Evolutionary conservation across 495 filamentous ascomycete species (phyloP).

Genomic region (Penicillium tannophilum): DNA sequence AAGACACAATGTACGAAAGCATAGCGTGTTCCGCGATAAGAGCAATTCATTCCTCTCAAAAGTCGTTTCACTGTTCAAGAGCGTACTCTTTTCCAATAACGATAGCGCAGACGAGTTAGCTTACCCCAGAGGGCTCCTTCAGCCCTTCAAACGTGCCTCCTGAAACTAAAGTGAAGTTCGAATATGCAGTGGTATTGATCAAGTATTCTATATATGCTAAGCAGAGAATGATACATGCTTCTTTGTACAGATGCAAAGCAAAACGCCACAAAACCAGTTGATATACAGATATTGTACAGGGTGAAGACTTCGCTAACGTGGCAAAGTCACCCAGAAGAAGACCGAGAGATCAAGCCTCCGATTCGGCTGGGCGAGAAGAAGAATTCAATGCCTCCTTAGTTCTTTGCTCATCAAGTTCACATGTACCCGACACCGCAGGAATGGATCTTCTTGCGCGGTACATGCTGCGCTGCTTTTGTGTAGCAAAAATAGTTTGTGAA

Average conservation of each 20-base stretch:
- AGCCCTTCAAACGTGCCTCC: no score
- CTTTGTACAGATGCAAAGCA: constrained; percentile 14
- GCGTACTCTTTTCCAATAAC: neutral
- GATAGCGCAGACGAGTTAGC: neutral
- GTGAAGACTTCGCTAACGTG: neutral
- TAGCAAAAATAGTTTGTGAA: constrained; percentile 14
- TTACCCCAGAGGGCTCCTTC: no score
- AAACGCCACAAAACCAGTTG: constrained; percentile 16
- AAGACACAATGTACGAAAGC: no score
- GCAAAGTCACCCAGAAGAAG: neutral
- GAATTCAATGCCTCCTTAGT: neutral
- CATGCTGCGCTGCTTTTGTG: constrained; percentile 22
- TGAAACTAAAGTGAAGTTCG: neutral
- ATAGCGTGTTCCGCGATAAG: no score
- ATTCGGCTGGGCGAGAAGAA: neutral
- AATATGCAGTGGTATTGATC: neutral
- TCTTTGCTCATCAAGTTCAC: neutral
- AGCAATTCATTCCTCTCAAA: neutral
- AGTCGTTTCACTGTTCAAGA: neutral
- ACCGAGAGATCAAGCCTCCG: neutral
- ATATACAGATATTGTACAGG: constrained; percentile 29
- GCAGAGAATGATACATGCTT: constrained; percentile 3
- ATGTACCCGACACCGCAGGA: neutral
- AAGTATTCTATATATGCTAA: constrained; percentile 1
- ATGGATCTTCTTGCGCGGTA: neutral